phyloP scores from a whole-genome alignment of 2,329 filamentous ascomycete species.

The Trichoderma asperellum region DNA sequence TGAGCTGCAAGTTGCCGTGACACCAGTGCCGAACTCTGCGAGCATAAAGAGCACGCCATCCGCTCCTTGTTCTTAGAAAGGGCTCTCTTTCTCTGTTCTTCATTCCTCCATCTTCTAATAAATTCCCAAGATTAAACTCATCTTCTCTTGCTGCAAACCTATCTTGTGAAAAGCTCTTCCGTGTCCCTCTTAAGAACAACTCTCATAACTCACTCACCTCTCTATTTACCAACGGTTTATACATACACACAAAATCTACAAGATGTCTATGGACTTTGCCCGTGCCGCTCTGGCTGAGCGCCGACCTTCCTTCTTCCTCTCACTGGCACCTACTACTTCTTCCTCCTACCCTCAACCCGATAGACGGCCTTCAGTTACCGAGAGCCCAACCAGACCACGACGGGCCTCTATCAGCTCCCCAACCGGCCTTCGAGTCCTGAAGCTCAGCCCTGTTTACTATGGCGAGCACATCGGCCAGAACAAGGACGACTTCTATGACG shows the following conservation, averaged over 20 bases:
- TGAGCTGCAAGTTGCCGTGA: slow-evolving; percentile 16
- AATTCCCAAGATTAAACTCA: background rate
- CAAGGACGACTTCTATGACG: slow-evolving; percentile 60
- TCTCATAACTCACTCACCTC: background rate
- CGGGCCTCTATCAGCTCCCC: slow-evolving; percentile 58
- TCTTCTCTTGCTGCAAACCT: background rate
- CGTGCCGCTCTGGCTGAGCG: slow-evolving; percentile 28
- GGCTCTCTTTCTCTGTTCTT: slow-evolving; percentile 4
- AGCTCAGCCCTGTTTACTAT: slow-evolving; percentile 67
- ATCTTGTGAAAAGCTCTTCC: background rate
- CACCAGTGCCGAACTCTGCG: slow-evolving; percentile 16
- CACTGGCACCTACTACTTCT: slow-evolving; percentile 62
- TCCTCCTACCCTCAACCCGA: slow-evolving; percentile 56
- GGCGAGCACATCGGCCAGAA: slow-evolving; percentile 62
- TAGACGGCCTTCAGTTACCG: slow-evolving; percentile 31
- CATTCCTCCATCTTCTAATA: slow-evolving; percentile 14
- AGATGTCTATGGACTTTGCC: slow-evolving; percentile 29
- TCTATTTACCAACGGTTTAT: background rate
- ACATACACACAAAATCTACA: background rate
- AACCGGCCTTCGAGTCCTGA: slow-evolving; percentile 57
- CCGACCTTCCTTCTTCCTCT: slow-evolving; percentile 51
- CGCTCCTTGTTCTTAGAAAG: slow-evolving; percentile 30
- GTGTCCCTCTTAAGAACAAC: background rate
- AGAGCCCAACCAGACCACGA: slow-evolving; percentile 41
- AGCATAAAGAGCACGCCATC: slow-evolving; percentile 38